These are phyloP conservation scores for Macadamia tetraphylla DNA, from an alignment of 164 flowering plant genomes.

Conservation along the genomic window DNA sequence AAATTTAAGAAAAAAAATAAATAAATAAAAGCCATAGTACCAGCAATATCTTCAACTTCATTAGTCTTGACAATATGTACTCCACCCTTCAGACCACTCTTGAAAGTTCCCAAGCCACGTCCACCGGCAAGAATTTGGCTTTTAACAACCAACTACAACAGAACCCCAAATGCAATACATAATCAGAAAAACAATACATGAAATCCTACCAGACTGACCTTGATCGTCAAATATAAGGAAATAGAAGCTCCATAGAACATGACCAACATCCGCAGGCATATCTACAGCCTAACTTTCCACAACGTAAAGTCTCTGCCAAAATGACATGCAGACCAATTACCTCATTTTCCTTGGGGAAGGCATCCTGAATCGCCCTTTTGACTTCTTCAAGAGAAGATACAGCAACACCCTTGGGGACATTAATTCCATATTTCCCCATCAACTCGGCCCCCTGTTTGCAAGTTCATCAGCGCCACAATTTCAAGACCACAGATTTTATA, in stretches of 20 bases:
- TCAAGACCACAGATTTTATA: not conserved
- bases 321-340: slow-evolving; percentile 23
- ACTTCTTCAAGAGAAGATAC: slow-evolving; percentile 65
- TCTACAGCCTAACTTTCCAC: not conserved
- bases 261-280: not conserved
- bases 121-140: slow-evolving; percentile 99
- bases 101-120: slow-evolving; percentile 90
- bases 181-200: not conserved
- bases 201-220: not conserved
- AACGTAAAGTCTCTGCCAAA: not conserved
- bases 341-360: slow-evolving; percentile 74
- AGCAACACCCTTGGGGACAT: slow-evolving; percentile 89
- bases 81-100: slow-evolving; percentile 87
- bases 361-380: slow-evolving; percentile 46
- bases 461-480: slow-evolving; percentile 1
- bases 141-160: slow-evolving; percentile 81
- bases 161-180: not conserved
- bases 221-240: slow-evolving; percentile 2
- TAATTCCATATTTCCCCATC: slow-evolving; percentile 85
- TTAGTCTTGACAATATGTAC: slow-evolving; percentile 86
- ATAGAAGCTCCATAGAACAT: not conserved
- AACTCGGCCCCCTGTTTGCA: slow-evolving; percentile 78
- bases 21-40: slow-evolving; percentile 28
- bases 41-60: slow-evolving; percentile 80
- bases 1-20: not conserved